A percentile compares a stretch with the other conserved stretches of the same genome.
phyloP scores from a whole-genome alignment of 139 green algal species.

The Volvox reticuliferus region DNA sequence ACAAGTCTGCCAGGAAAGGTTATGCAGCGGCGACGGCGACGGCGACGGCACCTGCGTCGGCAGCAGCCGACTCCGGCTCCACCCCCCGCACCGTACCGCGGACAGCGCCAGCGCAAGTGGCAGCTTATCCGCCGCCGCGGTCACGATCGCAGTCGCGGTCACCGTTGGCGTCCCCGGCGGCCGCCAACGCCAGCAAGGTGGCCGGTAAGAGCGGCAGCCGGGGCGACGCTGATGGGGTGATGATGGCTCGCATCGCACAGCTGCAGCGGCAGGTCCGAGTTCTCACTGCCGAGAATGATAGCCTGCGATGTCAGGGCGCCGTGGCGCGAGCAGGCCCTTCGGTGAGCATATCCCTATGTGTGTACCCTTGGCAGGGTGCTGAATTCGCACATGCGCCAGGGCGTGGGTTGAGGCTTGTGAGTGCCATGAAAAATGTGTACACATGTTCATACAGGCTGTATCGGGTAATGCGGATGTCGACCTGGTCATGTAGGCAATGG shows the following conservation, averaged over 20 bases:
- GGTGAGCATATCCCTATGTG: no score
- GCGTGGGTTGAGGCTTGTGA: no score
- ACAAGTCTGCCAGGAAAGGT: not conserved
- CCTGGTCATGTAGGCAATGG: no score
- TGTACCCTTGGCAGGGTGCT: no score
- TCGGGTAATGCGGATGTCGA: no score
- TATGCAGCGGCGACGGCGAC: not conserved
- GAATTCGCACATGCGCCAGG: no score
- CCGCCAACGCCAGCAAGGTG: not conserved
- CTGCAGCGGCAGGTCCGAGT: conserved; percentile 4
- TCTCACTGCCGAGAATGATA: conserved; percentile 27
- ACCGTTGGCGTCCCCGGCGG: not conserved
- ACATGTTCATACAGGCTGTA: no score
- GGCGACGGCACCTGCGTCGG: not conserved
- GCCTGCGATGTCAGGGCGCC: conserved; percentile 6
- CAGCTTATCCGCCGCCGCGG: not conserved
- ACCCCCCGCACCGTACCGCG: not conserved
- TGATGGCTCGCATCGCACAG: conserved; percentile 25
- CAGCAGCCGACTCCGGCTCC: not conserved
- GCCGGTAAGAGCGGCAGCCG: not conserved
- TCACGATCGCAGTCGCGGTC: not conserved
- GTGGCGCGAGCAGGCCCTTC: no score
- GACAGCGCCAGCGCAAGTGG: not conserved
- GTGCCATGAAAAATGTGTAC: no score
- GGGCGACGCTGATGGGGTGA: conserved; percentile 7